These are phyloP conservation scores for Mantamonas sphyraenae DNA, from an alignment of 78 protist species.

Conservation along the genomic window DNA sequence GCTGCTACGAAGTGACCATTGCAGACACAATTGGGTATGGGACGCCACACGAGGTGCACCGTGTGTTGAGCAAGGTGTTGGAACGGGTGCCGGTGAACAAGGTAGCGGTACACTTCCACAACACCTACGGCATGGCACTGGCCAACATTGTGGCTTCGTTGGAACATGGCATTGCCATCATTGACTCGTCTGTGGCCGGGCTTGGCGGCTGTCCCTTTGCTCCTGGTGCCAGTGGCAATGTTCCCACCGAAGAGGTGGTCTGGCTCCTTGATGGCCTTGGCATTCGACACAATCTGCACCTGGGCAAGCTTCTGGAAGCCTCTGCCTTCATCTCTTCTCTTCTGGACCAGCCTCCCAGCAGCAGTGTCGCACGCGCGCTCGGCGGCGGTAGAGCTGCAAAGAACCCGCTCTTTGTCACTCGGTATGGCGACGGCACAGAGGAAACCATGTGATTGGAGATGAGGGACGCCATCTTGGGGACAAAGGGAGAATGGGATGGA, in stretches of 20 bases:
- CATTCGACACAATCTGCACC: conserved; percentile 30
- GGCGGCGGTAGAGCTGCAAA: too few relatives aligned
- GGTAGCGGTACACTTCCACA: conserved; percentile 88
- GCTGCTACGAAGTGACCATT: conserved; percentile 86
- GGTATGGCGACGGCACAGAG: too few relatives aligned
- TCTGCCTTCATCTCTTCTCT: too few relatives aligned
- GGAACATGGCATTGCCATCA: conserved; percentile 45
- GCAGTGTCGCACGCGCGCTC: too few relatives aligned
- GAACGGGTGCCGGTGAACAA: background rate
- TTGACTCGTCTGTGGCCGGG: conserved; percentile 80
- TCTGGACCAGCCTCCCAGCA: too few relatives aligned
- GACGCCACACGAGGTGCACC: too few relatives aligned
- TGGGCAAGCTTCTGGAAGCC: background rate
- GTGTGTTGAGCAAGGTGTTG: background rate
- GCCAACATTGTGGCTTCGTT: conserved; percentile 72
- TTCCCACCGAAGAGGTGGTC: conserved; percentile 84
- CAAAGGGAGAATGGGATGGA: too few relatives aligned
- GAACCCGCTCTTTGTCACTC: too few relatives aligned
- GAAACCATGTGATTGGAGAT: too few relatives aligned
- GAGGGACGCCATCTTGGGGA: too few relatives aligned
- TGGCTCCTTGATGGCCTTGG: conserved; percentile 84
- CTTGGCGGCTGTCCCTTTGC: conserved; percentile 94
- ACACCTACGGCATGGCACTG: conserved; percentile 90
- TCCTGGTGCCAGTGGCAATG: conserved; percentile 77
- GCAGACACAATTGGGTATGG: conserved; percentile 94